Base-by-base conservation (phyloP, 2,329 filamentous ascomycete genomes). In the Aspergillus ochraceus region DNA sequence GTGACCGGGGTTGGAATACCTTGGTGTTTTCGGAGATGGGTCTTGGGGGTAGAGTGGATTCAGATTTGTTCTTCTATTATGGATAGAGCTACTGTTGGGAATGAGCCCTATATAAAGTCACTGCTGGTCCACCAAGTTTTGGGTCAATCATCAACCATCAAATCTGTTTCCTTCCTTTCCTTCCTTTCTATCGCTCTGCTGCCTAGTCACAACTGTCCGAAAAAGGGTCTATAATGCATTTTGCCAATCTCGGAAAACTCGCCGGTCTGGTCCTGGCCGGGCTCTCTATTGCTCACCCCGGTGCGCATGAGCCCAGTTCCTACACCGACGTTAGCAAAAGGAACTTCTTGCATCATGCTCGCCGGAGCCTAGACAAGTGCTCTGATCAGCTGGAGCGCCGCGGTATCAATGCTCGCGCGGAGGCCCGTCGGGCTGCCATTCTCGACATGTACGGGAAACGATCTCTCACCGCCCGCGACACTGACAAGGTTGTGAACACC, bases 401-500 rank as follows among this genome's bases (percentile, higher is more conserved):
- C 14, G 66, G 69, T 29, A 42, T 69, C 51, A 68, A 63, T 26
- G 62, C 63, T 14, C 69, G 69, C 39, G 62, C 67, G 42, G 58
- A 62, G 20, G 61, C 63, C 17, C 70, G 70, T 30, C 70, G 70
- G 49, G 61, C 62, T n/a, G 58, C 61, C 12, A 56, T 68, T 3
- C 17, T 62, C 39, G 54, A 65, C 9, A 51, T 54, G 36, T 61
- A 68, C 56, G 60, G 66, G 30, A 63, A 63, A 30, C 67, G 60
- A 1, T 17, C 45, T 17, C 47, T 69, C 32, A 32, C 60, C 55
- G 60, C 64, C 49, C 76, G 78, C 22, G 73, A 75, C 53, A 66
- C 77, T 24, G 64, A 67, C 54, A 68, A 69, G 12, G 69, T 75
- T 19, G 66, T 79, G 36, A 73, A 69, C 58, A 75, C 69, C 20